A percentile compares a stretch with the other conserved stretches of the same genome.
Evolutionary conservation across 2,329 filamentous ascomycete genomes (phyloP).

Genomic region (Apiospora malaysiana): DNA sequence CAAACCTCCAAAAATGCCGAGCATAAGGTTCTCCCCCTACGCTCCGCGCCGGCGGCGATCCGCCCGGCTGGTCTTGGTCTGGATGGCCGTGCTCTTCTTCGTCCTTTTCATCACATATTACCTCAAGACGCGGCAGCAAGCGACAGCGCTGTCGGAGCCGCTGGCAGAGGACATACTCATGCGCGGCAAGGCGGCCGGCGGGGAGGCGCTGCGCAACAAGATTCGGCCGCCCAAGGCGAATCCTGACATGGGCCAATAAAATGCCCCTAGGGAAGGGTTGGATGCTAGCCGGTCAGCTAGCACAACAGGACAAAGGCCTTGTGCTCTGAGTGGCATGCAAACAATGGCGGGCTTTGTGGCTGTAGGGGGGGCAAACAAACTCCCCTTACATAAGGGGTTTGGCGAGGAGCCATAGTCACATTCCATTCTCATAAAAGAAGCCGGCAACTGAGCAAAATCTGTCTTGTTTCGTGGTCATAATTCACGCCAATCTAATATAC

Average conservation of each 20-base stretch:
- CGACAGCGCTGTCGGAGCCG: background rate
- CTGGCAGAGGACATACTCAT: background rate
- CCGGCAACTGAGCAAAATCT: background rate
- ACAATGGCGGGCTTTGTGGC: background rate
- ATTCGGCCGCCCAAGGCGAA: background rate
- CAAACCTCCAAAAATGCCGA: background rate
- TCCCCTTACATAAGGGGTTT: background rate
- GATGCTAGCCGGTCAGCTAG: background rate
- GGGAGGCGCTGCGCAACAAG: constrained; percentile 5
- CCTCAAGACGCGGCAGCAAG: constrained; percentile 31
- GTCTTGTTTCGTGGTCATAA: background rate
- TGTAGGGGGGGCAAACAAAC: background rate
- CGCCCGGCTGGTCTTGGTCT: constrained; percentile 34
- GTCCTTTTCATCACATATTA: constrained; percentile 36
- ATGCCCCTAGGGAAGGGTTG: background rate
- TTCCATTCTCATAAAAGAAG: background rate
- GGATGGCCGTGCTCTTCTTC: constrained; percentile 35
- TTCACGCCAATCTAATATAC: background rate
- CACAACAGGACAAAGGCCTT: background rate
- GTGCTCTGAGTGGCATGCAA: background rate
- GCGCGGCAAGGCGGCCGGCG: background rate
- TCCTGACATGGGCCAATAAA: background rate
- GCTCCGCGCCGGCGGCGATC: constrained; percentile 37
- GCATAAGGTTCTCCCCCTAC: constrained; percentile 35
- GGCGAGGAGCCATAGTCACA: background rate